A percentile compares a stretch with the other conserved stretches of the same genome.
Evolutionary conservation across 495 filamentous ascomycete species (phyloP).

Genomic region (Talaromyces trachyspermus): DNA sequence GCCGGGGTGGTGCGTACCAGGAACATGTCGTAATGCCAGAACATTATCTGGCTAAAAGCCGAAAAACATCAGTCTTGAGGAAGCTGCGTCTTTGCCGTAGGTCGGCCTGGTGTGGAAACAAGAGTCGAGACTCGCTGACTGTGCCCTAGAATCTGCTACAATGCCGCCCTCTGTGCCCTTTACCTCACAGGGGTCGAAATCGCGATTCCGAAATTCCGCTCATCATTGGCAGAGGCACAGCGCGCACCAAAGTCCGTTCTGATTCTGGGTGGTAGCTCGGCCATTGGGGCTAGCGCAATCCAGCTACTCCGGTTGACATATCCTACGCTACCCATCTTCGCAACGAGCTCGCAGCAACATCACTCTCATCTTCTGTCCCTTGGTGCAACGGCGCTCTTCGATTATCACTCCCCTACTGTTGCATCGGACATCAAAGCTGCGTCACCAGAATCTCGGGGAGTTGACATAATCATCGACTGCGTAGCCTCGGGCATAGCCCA

Average conservation of each 20-base stretch:
- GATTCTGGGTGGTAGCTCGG: slow-evolving; percentile 36
- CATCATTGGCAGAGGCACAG: slow-evolving; percentile 8
- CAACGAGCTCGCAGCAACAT: slow-evolving; percentile 30
- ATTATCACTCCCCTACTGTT: slow-evolving; percentile 15
- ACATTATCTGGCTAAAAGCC: slow-evolving; percentile 31
- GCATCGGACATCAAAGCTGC: slow-evolving; percentile 21
- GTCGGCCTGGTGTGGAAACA: neutral
- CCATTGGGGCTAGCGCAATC: slow-evolving; percentile 29
- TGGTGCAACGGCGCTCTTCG: slow-evolving; percentile 26
- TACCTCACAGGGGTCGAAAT: slow-evolving; percentile 16
- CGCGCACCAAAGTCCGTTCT: slow-evolving; percentile 25
- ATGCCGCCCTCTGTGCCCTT: slow-evolving; percentile 30
- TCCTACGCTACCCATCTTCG: slow-evolving; percentile 24
- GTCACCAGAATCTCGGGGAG: slow-evolving; percentile 21
- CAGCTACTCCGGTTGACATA: slow-evolving; percentile 34
- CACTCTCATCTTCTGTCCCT: slow-evolving; percentile 20
- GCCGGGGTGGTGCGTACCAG: slow-evolving; percentile 29
- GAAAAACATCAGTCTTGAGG: slow-evolving; percentile 17
- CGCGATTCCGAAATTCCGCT: slow-evolving; percentile 24
- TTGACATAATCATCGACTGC: slow-evolving; percentile 35
- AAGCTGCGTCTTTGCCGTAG: slow-evolving; percentile 35
- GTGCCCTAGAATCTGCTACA: slow-evolving; percentile 26
- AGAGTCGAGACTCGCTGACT: neutral
- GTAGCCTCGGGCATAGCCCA: slow-evolving; percentile 20
- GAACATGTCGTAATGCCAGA: slow-evolving; percentile 25